These are phyloP conservation scores for Penium margaritaceum DNA, from an alignment of 139 green algal genomes.

Conservation along the genomic window DNA sequence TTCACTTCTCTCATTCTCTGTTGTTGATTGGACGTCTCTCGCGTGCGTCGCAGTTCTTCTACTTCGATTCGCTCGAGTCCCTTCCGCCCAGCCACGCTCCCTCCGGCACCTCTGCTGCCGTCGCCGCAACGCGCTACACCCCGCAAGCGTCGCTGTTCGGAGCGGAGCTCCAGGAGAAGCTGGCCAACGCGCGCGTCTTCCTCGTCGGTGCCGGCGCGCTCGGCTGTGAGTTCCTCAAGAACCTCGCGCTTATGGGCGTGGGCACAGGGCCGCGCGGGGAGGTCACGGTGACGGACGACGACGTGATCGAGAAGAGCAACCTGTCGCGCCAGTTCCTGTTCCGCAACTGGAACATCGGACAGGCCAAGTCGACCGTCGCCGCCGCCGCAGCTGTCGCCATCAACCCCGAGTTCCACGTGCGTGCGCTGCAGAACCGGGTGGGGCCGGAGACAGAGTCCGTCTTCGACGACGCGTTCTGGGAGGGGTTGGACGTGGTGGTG, in stretches of 20 bases:
- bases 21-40: too few relatives aligned
- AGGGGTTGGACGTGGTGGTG: slow-evolving; percentile 76
- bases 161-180: slow-evolving; percentile 48
- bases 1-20: too few relatives aligned
- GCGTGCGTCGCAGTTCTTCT: slow-evolving; percentile 52
- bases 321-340: slow-evolving; percentile 95
- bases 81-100: slow-evolving; percentile 44
- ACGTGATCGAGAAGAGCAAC: slow-evolving; percentile 96
- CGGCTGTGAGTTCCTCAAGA: slow-evolving; percentile 97
- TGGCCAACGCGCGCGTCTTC: slow-evolving; percentile 75
- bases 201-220: slow-evolving; percentile 91
- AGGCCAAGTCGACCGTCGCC: slow-evolving; percentile 75
- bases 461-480: slow-evolving; percentile 93
- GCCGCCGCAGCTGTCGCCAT: slow-evolving; percentile 66
- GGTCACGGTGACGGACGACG: slow-evolving; percentile 92
- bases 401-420: slow-evolving; percentile 67
- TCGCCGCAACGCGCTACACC: slow-evolving; percentile 79
- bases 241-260: slow-evolving; percentile 93
- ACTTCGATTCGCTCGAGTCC: slow-evolving; percentile 51
- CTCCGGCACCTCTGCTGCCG: too few relatives aligned
- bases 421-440: slow-evolving; percentile 88
- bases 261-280: slow-evolving; percentile 19
- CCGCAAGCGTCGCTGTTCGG: slow-evolving; percentile 82
- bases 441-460: slow-evolving; percentile 81
- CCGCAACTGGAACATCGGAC: slow-evolving; percentile 89